Base-by-base conservation (phyloP, 2,329 filamentous ascomycete genomes). In the Claviceps sp. region DNA sequence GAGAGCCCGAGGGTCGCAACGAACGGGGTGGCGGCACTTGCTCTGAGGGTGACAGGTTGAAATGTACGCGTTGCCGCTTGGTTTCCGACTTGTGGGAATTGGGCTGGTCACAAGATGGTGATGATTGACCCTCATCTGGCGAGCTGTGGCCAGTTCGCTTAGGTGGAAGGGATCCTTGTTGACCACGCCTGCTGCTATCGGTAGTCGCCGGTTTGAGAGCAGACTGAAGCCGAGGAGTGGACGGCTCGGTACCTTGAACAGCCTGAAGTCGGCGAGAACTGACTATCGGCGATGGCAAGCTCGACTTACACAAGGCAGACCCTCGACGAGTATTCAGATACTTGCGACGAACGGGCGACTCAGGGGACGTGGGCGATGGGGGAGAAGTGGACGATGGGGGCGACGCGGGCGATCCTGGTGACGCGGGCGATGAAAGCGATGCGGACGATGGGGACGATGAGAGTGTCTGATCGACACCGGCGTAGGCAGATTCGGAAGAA, bases 1-100 rank as follows among this genome's bases (percentile, higher is more conserved):
- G 75, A 55, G 76, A 76, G 58, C 73, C 74, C 40, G 77, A 79
- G 26, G 77, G 78, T 54, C 77, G 72, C 57, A 79, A 78, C 8
- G 70, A 68, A 51, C 78, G 73, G 60, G 79, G 79, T 7, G 77
- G 77, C 16, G 77, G 75, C 42, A 79, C 69, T 47, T 69, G 69
- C 54, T 67, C 65, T 30, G 67, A 64, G 13, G 61, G 60, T 45
- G 65, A 60, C 46, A 65, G 61, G 36, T 57, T 57, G 40, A 62
- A 55, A 54, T 71, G 66, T 49, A 60, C 59, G 54, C 59, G 60
- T 52, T 60, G 59, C 54, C 58, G 54, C 47, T 54, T 64, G 50
- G 62, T 60, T 47, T 68, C 70, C 26, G 68, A 67, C 57, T 70
- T 74, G 63, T 74, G 77, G 22, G 77, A 78, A 53, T 76, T 65